Percentiles rank a stretch among this genome's conserved stretches.
Conservation (phyloP, 257 asterid genomes). For the Nemophila menziesii region DNA sequence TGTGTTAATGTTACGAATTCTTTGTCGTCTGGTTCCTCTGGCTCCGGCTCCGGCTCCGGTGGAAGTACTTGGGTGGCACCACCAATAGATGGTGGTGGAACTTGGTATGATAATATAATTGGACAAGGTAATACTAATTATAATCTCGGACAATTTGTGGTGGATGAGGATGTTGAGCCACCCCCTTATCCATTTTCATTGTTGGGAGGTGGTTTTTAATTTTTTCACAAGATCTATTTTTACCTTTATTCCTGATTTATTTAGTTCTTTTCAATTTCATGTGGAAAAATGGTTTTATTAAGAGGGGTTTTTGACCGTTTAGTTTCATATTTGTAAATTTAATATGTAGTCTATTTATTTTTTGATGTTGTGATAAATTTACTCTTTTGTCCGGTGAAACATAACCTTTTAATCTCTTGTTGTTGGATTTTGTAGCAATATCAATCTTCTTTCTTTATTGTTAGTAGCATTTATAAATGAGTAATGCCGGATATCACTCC, state of each 20-base stretch:
- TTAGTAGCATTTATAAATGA: no score
- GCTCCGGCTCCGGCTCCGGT: conserved; percentile 3
- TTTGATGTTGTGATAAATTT: no score
- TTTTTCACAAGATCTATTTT: background rate
- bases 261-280: background rate
- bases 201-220: conserved; percentile 29
- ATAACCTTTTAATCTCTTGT: no score
- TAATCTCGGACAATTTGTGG: conserved; percentile 6
- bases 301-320: no score
- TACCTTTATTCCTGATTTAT: background rate
- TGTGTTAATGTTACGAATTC: background rate
- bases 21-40: background rate
- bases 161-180: conserved; percentile 1
- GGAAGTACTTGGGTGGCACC: conserved; percentile 3
- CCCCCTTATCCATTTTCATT: conserved; percentile 52
- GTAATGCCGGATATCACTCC: no score
- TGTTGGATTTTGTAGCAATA: no score
- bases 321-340: no score
- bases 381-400: no score
- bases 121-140: background rate
- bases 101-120: background rate
- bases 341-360: no score
- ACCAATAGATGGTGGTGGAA: background rate
- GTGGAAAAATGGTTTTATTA: no score
- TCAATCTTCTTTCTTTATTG: no score